These are phyloP conservation scores for Hypomontagnella monticulosa DNA, from an alignment of 495 filamentous ascomycete genomes.

Conservation along the genomic window DNA sequence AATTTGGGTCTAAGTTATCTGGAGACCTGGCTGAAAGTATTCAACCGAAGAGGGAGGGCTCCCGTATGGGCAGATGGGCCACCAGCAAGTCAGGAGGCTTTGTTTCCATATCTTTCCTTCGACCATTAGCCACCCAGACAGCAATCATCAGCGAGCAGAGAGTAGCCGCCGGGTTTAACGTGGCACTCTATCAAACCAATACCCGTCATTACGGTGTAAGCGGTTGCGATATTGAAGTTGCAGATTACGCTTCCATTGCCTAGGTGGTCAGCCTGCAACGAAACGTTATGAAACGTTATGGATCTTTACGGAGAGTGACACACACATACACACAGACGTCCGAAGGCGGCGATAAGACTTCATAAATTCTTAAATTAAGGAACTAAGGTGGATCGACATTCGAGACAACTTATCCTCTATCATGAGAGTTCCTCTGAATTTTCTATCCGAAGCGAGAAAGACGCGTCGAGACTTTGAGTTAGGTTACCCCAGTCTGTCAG, in stretches of 20 bases:
- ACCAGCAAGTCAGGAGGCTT: slow-evolving; percentile 8
- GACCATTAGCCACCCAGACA: slow-evolving; percentile 6
- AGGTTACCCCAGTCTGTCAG: neutral
- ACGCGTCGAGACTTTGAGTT: neutral
- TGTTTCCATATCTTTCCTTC: slow-evolving; percentile 8
- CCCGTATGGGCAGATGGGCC: slow-evolving; percentile 13
- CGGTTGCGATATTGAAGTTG: slow-evolving; percentile 8
- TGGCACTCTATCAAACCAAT: neutral
- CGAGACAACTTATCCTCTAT: slow-evolving; percentile 5
- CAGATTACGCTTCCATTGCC: slow-evolving; percentile 10
- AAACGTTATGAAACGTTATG: neutral
- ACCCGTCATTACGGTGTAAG: neutral
- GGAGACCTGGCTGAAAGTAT: slow-evolving; percentile 23
- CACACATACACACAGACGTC: neutral
- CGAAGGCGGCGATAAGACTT: slow-evolving; percentile 14
- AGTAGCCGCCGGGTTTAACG: slow-evolving; percentile 7
- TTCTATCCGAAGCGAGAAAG: neutral
- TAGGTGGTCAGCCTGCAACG: slow-evolving; percentile 9
- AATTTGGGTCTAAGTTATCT: slow-evolving; percentile 30
- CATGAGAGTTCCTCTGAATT: slow-evolving; percentile 4
- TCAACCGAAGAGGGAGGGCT: slow-evolving; percentile 33
- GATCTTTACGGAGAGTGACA: no score
- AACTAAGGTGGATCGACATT: slow-evolving; percentile 8
- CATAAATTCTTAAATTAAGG: neutral
- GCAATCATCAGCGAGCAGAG: slow-evolving; percentile 15